phyloP scores from a whole-genome alignment of 345 rosid species.

The Euphorbia pulcherrima region DNA sequence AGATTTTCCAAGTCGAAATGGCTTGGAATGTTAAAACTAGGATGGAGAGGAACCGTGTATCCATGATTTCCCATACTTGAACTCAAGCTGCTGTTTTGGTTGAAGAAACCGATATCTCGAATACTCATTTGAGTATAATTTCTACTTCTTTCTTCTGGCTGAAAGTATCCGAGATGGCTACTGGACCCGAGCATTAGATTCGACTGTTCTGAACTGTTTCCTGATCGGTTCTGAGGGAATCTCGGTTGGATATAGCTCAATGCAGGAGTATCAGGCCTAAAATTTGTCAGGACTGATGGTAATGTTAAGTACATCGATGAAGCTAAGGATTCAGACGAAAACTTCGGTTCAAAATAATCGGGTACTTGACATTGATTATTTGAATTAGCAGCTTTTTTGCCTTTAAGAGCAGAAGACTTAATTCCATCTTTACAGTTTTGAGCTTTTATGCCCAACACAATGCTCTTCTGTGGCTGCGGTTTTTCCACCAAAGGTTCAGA shows the following conservation, averaged over 20 bases:
- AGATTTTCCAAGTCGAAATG: slow-evolving; percentile 29
- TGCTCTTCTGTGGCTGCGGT: slow-evolving; percentile 31
- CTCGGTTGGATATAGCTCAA: slow-evolving; percentile 29
- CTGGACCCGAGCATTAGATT: slow-evolving; percentile 28
- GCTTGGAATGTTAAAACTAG: slow-evolving; percentile 21
- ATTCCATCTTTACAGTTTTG: slow-evolving; percentile 23
- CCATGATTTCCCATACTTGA: slow-evolving; percentile 33
- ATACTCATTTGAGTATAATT: slow-evolving; percentile 22
- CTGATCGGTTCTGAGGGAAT: slow-evolving; percentile 21
- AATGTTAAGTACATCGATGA: slow-evolving; percentile 36
- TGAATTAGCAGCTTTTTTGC: slow-evolving; percentile 23
- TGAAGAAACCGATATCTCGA: slow-evolving; percentile 17
- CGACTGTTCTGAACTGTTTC: slow-evolving; percentile 19
- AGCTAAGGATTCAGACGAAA: slow-evolving; percentile 27
- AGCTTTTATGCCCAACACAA: slow-evolving; percentile 43
- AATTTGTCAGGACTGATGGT: slow-evolving; percentile 25
- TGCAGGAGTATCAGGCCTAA: slow-evolving; percentile 27
- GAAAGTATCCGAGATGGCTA: slow-evolving; percentile 31
- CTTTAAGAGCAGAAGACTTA: slow-evolving; percentile 21
- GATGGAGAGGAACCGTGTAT: slow-evolving; percentile 34
- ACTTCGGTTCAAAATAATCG: slow-evolving; percentile 17
- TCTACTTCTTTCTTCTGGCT: slow-evolving; percentile 31
- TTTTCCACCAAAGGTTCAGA: slow-evolving; percentile 20
- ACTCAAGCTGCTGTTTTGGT: slow-evolving; percentile 16
- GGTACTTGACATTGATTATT: slow-evolving; percentile 12